Evolutionary conservation across 352 stramenopile genomes (phyloP).

Genomic region (Pythium guiyangense): DNA sequence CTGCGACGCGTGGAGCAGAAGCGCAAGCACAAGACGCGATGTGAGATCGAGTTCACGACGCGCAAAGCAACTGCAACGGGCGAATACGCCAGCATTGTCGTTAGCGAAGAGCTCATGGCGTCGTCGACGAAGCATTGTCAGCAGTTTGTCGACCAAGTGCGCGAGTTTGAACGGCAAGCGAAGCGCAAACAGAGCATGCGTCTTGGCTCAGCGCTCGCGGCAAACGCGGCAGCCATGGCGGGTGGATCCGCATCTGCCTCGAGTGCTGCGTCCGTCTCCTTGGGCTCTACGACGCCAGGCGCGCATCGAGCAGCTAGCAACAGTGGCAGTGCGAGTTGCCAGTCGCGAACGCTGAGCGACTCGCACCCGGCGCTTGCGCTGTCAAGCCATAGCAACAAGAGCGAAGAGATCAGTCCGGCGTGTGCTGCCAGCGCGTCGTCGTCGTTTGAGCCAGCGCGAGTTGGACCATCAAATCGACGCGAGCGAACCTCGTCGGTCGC

Average conservation of each 20-base stretch:
- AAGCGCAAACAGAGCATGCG: constrained; percentile 29
- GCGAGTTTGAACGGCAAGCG: constrained; percentile 29
- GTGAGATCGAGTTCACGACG: constrained; percentile 35
- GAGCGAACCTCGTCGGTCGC: too few species aligned
- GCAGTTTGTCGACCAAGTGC: constrained; percentile 52
- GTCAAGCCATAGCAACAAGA: constrained; percentile 6
- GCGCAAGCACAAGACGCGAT: constrained; percentile 55
- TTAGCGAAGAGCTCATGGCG: constrained; percentile 64
- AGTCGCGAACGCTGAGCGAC: not conserved
- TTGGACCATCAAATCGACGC: not conserved
- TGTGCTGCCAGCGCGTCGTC: not conserved
- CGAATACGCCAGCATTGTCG: not conserved
- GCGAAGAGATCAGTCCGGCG: constrained; percentile 6
- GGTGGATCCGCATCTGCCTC: not conserved
- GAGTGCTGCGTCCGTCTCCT: not conserved
- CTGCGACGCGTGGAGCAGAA: constrained; percentile 42
- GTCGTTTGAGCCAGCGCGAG: not conserved
- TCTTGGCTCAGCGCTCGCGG: constrained; percentile 15
- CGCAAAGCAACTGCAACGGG: not conserved
- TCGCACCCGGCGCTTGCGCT: not conserved
- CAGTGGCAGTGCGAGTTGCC: not conserved
- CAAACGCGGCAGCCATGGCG: not conserved
- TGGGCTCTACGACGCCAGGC: not conserved
- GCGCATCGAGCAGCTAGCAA: not conserved
- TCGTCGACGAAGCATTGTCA: constrained; percentile 57